Conservation (phyloP, 352 stramenopile species). For the Pseudoperonospora humuli region DNA sequence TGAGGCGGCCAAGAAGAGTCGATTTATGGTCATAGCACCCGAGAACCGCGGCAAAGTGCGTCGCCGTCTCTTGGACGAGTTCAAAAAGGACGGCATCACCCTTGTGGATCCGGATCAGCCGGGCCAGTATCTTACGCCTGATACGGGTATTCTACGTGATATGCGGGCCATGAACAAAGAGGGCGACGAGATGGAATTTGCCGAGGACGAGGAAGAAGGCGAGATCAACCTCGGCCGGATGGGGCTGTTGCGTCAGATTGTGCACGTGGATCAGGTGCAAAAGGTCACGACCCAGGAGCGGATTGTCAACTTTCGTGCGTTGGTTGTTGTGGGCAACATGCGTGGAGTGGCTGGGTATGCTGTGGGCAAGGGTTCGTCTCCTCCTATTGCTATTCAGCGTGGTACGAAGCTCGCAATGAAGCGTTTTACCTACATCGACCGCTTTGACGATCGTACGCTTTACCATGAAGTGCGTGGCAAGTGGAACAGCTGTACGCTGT, state of each 20-base stretch:
- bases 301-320: constrained; percentile 88
- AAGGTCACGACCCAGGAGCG: constrained; percentile 88
- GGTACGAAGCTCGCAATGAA: constrained; percentile 88
- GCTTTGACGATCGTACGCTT: constrained; percentile 88
- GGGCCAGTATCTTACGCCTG: constrained; percentile 42
- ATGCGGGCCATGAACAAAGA: constrained; percentile 64
- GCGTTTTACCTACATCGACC: constrained; percentile 93
- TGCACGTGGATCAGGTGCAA: constrained; percentile 79
- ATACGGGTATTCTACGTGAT: constrained; percentile 49
- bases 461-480: constrained; percentile 90
- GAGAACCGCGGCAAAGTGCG: constrained; percentile 74
- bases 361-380: constrained; percentile 86
- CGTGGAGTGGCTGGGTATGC: constrained; percentile 91
- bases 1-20: constrained; percentile 63
- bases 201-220: constrained; percentile 48
- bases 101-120: constrained; percentile 45
- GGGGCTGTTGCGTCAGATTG: constrained; percentile 69
- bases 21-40: constrained; percentile 61
- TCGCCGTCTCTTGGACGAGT: constrained; percentile 70
- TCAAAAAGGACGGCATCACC: constrained; percentile 64
- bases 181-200: constrained; percentile 65
- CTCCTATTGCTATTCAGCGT: constrained; percentile 83
- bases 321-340: constrained; percentile 92
- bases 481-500: constrained; percentile 93
- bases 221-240: constrained; percentile 61